Evolutionary conservation across 2,329 filamentous ascomycete genomes (phyloP).

Genomic region (Trichoderma atrobrunneum): DNA sequence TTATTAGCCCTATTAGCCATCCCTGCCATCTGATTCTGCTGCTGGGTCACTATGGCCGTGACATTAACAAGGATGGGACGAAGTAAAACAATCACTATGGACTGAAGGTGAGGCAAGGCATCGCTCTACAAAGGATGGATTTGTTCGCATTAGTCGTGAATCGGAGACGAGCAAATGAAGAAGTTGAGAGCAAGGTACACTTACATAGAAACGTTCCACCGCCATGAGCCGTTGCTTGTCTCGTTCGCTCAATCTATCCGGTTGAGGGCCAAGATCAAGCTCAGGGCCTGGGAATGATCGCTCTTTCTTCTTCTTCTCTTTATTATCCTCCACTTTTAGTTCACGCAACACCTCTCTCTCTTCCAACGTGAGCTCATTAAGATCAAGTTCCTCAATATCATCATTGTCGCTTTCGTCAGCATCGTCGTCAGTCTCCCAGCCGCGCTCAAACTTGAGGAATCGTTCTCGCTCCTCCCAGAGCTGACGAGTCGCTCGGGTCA

Average conservation of each 20-base stretch:
- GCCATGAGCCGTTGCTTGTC: slow-evolving; percentile 64
- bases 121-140: slow-evolving; percentile 53
- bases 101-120: slow-evolving; percentile 82
- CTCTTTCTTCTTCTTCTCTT: slow-evolving; percentile 30
- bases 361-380: slow-evolving; percentile 43
- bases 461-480: slow-evolving; percentile 91
- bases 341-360: slow-evolving; percentile 44
- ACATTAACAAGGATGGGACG: slow-evolving; percentile 87
- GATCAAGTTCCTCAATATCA: slow-evolving; percentile 47
- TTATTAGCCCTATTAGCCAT: slow-evolving; percentile 39
- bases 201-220: slow-evolving; percentile 82
- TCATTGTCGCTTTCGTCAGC: slow-evolving; percentile 38
- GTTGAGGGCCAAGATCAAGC: slow-evolving; percentile 48
- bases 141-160: neutral
- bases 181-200: slow-evolving; percentile 34
- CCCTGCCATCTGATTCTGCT: slow-evolving; percentile 40
- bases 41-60: slow-evolving; percentile 68
- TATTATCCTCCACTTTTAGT: slow-evolving; percentile 37
- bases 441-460: slow-evolving; percentile 88
- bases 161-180: neutral
- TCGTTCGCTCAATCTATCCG: slow-evolving; percentile 48
- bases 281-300: slow-evolving; percentile 27
- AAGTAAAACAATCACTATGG: slow-evolving; percentile 85
- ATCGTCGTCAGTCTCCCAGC: slow-evolving; percentile 63
- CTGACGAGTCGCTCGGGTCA: slow-evolving; percentile 87